Conservation (phyloP, 2,329 filamentous ascomycete genomes). For the Fusarium palustre region DNA sequence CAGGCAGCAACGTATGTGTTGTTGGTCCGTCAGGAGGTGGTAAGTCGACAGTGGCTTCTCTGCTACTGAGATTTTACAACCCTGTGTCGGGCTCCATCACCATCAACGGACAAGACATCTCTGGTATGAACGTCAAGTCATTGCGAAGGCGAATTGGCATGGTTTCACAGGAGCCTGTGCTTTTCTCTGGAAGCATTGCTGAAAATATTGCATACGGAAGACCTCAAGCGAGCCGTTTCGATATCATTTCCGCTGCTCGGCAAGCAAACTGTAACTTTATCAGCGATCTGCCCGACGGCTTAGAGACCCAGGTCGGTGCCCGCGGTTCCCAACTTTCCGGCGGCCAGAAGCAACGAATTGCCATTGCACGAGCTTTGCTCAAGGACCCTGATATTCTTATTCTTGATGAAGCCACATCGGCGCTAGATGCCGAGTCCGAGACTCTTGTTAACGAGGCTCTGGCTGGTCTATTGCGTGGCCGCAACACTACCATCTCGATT, state of each 20-base stretch:
- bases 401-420: constrained; percentile 95
- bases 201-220: constrained; percentile 94
- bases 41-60: constrained; percentile 94
- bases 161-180: constrained; percentile 93
- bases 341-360: constrained; percentile 97
- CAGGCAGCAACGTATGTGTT: constrained; percentile 94
- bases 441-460: constrained; percentile 95
- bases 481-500: constrained; percentile 97
- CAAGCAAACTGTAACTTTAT: constrained; percentile 98
- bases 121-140: constrained; percentile 91
- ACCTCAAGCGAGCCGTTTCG: constrained; percentile 78
- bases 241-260: constrained; percentile 87
- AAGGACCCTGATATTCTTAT: constrained; percentile 98
- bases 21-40: constrained; percentile 96
- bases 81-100: constrained; percentile 81
- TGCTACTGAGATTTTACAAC: constrained; percentile 91
- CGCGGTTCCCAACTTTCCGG: constrained; percentile 94
- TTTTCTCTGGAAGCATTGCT: constrained; percentile 86
- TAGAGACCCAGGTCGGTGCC: constrained; percentile 93
- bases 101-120: constrained; percentile 87
- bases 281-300: constrained; percentile 92
- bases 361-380: constrained; percentile 92
- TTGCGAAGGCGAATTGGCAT: constrained; percentile 92
- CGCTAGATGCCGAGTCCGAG: constrained; percentile 95
- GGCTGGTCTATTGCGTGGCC: constrained; percentile 80